A percentile compares a stretch with the other conserved stretches of the same genome.
Conservation (phyloP, 2,329 filamentous ascomycete genomes). For the Scedosporium minutisporum region DNA sequence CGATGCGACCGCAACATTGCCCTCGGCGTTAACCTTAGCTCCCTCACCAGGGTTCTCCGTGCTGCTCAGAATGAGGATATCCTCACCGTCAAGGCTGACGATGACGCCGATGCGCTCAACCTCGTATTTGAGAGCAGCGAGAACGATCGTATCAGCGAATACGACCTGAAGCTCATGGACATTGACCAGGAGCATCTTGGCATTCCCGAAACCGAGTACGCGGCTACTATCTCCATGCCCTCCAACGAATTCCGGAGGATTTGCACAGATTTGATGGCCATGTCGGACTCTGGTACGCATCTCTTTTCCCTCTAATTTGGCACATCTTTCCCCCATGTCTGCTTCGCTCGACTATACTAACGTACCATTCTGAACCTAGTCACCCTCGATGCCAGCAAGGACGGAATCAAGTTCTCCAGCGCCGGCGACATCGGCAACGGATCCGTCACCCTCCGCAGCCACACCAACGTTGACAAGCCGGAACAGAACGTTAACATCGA, state of each 20-base stretch:
- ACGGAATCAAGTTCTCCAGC: slow-evolving; percentile 92
- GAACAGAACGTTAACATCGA: slow-evolving; percentile 79
- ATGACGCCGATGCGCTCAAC: slow-evolving; percentile 91
- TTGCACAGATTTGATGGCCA: slow-evolving; percentile 78
- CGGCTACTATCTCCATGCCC: slow-evolving; percentile 83
- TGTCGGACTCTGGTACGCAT: slow-evolving; percentile 85
- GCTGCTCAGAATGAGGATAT: slow-evolving; percentile 91
- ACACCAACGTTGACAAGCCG: slow-evolving; percentile 83
- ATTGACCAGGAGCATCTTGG: slow-evolving; percentile 99
- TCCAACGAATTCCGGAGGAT: slow-evolving; percentile 87
- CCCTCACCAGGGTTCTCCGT: slow-evolving; percentile 92
- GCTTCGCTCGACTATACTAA: slow-evolving; percentile 11
- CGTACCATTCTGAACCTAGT: slow-evolving; percentile 43
- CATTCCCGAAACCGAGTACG: slow-evolving; percentile 98
- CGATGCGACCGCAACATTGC: slow-evolving; percentile 99
- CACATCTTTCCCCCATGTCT: not conserved
- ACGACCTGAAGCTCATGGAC: slow-evolving; percentile 99
- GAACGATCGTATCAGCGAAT: slow-evolving; percentile 90
- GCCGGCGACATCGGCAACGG: slow-evolving; percentile 93
- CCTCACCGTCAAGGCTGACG: slow-evolving; percentile 93
- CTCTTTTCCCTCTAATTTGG: slow-evolving; percentile 58
- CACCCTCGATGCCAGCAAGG: slow-evolving; percentile 90
- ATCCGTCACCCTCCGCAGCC: slow-evolving; percentile 80
- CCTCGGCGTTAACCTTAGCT: slow-evolving; percentile 92
- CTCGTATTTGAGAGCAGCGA: slow-evolving; percentile 85